Evolutionary conservation across 345 rosid species (phyloP).

Genomic region (Raphanus raphanistrum): DNA sequence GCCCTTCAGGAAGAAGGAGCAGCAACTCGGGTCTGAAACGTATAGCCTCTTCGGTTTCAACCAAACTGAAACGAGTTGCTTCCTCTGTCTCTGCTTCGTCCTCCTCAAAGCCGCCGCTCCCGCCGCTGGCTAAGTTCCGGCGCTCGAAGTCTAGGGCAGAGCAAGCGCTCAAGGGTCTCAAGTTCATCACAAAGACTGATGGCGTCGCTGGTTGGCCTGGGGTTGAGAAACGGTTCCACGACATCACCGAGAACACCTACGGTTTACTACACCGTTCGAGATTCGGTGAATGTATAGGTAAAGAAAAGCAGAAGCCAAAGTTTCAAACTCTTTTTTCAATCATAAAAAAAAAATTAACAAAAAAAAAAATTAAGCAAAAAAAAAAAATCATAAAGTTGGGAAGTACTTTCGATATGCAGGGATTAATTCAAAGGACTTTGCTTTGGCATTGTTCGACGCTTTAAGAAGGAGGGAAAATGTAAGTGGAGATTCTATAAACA

Average conservation of each 20-base stretch:
- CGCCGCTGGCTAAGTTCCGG: neutral
- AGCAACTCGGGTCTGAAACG: constrained; percentile 32
- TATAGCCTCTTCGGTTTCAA: constrained; percentile 60
- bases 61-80: constrained; percentile 53
- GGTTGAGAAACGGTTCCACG: constrained; percentile 59
- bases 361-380: too few relatives aligned
- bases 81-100: constrained; percentile 37
- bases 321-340: neutral
- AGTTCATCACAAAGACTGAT: constrained; percentile 68
- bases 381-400: too few relatives aligned
- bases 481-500: constrained; percentile 49
- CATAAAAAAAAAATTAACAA: too few relatives aligned
- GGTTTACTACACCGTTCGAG: constrained; percentile 52
- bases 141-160: constrained; percentile 52
- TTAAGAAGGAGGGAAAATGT: constrained; percentile 50
- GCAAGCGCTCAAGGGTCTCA: constrained; percentile 60
- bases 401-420: constrained; percentile 38
- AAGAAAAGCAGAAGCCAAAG: neutral
- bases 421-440: constrained; percentile 67
- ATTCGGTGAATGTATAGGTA: constrained; percentile 78
- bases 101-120: constrained; percentile 35
- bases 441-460: constrained; percentile 66
- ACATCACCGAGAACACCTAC: constrained; percentile 43
- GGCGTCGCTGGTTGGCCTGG: constrained; percentile 65
- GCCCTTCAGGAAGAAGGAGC: constrained; percentile 42